Evolutionary conservation across 169 alveolate species (phyloP).

Genomic region (Plasmodium gonderi): DNA sequence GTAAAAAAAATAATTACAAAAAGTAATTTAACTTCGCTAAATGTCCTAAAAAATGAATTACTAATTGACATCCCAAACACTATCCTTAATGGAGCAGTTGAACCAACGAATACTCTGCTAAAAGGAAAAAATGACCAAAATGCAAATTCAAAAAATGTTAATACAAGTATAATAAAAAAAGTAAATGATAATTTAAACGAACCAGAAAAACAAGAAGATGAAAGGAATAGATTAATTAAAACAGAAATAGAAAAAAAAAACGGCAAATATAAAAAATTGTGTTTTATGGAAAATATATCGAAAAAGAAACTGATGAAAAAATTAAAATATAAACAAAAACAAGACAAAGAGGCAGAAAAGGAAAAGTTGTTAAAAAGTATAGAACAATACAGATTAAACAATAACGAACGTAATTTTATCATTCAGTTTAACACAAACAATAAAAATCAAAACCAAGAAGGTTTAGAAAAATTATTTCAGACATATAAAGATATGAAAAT

Average conservation of each 20-base stretch:
- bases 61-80: not conserved
- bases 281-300: constrained; percentile 29
- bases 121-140: not conserved
- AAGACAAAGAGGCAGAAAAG: constrained; percentile 49
- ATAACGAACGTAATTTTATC: constrained; percentile 64
- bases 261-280: not conserved
- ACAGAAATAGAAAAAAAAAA: not conserved
- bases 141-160: not conserved
- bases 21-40: constrained; percentile 23
- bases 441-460: constrained; percentile 35
- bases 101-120: not conserved
- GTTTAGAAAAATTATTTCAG: constrained; percentile 46
- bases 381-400: constrained; percentile 68
- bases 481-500: constrained; percentile 61
- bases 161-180: not conserved
- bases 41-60: constrained; percentile 22
- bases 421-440: constrained; percentile 23
- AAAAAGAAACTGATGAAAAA: constrained; percentile 48
- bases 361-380: constrained; percentile 68
- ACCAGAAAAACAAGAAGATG: not conserved
- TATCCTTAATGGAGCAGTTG: not conserved
- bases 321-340: constrained; percentile 44
- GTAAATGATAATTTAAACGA: not conserved
- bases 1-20: constrained; percentile 59
- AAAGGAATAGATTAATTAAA: not conserved